These are phyloP conservation scores for Claviceps monticola DNA, from an alignment of 2,329 filamentous ascomycete genomes.

Conservation along the genomic window DNA sequence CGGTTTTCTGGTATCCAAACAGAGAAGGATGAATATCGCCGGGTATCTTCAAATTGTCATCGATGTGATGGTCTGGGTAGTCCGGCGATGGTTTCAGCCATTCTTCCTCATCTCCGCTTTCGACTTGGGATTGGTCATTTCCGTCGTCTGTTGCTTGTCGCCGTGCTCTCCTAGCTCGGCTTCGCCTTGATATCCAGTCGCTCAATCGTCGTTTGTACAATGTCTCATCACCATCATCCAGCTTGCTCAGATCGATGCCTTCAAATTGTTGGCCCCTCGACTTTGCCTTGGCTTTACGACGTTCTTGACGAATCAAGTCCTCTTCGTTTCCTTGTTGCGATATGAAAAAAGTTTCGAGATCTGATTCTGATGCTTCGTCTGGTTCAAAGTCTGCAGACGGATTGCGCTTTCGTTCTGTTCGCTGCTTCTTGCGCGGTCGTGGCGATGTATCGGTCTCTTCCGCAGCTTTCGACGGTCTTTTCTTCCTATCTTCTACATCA, in stretches of 20 bases:
- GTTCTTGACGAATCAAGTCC: slow-evolving; percentile 23
- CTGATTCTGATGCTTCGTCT: slow-evolving; percentile 16
- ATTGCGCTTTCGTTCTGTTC: slow-evolving; percentile 21
- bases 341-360: slow-evolving; percentile 20
- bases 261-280: slow-evolving; percentile 21
- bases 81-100: slow-evolving; percentile 83
- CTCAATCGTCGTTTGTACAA: slow-evolving; percentile 64
- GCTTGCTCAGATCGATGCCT: slow-evolving; percentile 36
- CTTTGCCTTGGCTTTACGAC: slow-evolving; percentile 29
- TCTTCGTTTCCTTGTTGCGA: slow-evolving; percentile 27
- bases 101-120: slow-evolving; percentile 40
- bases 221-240: slow-evolving; percentile 82
- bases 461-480: not conserved
- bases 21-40: slow-evolving; percentile 87
- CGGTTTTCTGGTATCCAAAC: slow-evolving; percentile 95
- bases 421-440: slow-evolving; percentile 43
- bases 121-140: slow-evolving; percentile 20
- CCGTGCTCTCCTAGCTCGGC: slow-evolving; percentile 26
- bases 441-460: slow-evolving; percentile 41
- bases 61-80: slow-evolving; percentile 59
- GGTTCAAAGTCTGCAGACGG: slow-evolving; percentile 35
- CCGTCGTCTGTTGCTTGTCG: slow-evolving; percentile 19
- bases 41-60: slow-evolving; percentile 65
- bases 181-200: slow-evolving; percentile 52
- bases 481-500: slow-evolving; percentile 10